Conservation (phyloP, 2,329 filamentous ascomycete genomes). For the Metarhizium brunneum region DNA sequence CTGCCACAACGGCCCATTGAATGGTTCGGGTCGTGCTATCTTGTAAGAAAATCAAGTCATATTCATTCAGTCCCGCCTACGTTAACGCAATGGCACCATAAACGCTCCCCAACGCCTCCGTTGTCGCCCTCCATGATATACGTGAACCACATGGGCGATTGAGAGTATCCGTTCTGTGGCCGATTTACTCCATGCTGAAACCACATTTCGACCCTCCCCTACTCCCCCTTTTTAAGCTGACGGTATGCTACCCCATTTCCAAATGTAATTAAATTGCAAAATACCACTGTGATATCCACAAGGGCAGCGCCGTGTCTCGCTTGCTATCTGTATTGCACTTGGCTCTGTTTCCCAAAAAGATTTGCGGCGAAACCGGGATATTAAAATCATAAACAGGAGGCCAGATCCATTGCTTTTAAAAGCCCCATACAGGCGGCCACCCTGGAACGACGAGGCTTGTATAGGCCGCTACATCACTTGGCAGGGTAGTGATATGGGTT, state of each 20-base stretch:
- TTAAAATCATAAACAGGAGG: neutral
- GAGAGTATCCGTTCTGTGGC: neutral
- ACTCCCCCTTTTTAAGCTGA: neutral
- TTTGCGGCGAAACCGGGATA: neutral
- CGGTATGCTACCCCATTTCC: slow-evolving; percentile 4
- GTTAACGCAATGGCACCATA: neutral
- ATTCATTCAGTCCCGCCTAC: neutral
- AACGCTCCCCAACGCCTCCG: neutral
- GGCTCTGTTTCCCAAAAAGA: neutral
- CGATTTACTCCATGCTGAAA: slow-evolving; percentile 9
- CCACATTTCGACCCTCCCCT: slow-evolving; percentile 1
- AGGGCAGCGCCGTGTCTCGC: neutral
- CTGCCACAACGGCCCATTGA: too few relatives aligned
- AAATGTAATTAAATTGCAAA: slow-evolving; percentile 1
- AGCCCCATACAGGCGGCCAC: neutral
- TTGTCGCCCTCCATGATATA: neutral
- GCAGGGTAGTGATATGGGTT: neutral
- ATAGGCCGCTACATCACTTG: too few relatives aligned
- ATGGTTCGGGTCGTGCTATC: too few relatives aligned
- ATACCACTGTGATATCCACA: neutral
- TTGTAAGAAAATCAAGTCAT: neutral
- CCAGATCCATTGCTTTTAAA: neutral
- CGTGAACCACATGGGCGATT: neutral
- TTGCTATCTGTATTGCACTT: neutral
- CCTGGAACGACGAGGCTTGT: too few relatives aligned